phyloP scores from a whole-genome alignment of 2,329 filamentous ascomycete species.

The Ilyonectria mors-panacis region DNA sequence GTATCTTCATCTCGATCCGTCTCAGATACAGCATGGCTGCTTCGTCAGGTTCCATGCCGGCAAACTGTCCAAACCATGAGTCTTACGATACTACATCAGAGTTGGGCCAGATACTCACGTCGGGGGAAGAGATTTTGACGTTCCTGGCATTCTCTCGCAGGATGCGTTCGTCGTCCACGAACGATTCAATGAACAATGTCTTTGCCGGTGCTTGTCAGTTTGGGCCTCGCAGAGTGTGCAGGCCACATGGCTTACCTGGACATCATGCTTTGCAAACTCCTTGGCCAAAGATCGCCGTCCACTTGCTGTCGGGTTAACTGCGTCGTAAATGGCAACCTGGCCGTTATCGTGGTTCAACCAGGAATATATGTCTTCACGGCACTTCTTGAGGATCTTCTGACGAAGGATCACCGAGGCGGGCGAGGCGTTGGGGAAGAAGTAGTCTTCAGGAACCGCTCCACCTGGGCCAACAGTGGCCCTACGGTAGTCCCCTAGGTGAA shows the following conservation, averaged over 20 bases:
- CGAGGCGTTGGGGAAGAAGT: conserved; percentile 96
- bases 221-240: not conserved
- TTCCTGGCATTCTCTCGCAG: conserved; percentile 97
- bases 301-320: conserved; percentile 90
- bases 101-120: conserved; percentile 69
- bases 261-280: conserved; percentile 97
- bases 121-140: conserved; percentile 97
- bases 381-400: conserved; percentile 98
- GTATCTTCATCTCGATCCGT: conserved; percentile 92
- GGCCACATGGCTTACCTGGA: conserved; percentile 72
- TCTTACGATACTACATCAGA: not conserved
- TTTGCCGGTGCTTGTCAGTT: conserved; percentile 54
- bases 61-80: conserved; percentile 70
- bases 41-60: conserved; percentile 91
- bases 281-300: conserved; percentile 89
- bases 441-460: conserved; percentile 92
- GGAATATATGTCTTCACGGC: conserved; percentile 95
- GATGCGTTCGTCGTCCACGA: conserved; percentile 92
- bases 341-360: conserved; percentile 98
- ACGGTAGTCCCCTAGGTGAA: conserved; percentile 96
- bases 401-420: conserved; percentile 92
- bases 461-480: conserved; percentile 89
- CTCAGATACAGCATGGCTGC: conserved; percentile 92
- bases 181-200: conserved; percentile 97
- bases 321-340: conserved; percentile 98